Evolutionary conservation across 1,284 basidiomycete genomes (phyloP).

Genomic region (Macrocystidia cucumis): DNA sequence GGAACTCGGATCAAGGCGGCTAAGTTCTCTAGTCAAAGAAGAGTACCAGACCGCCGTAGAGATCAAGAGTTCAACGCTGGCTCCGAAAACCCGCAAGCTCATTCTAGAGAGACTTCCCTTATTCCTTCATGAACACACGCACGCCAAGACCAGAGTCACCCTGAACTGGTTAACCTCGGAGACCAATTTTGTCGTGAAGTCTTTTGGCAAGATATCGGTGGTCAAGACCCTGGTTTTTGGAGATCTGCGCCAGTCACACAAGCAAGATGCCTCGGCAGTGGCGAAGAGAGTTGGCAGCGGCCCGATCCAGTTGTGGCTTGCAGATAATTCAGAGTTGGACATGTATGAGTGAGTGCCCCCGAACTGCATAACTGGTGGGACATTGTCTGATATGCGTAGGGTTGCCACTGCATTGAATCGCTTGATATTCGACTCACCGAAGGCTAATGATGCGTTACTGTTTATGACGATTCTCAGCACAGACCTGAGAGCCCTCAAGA

Average conservation of each 20-base stretch:
- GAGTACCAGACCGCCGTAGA: constrained; percentile 61
- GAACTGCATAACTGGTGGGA: constrained; percentile 2
- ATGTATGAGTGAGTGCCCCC: constrained; percentile 79
- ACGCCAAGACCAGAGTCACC: constrained; percentile 61
- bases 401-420: constrained; percentile 78
- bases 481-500: constrained; percentile 75
- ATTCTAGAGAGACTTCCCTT: constrained; percentile 87
- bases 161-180: constrained; percentile 69
- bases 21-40: constrained; percentile 72
- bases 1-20: constrained; percentile 57
- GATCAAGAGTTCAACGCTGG: constrained; percentile 36
- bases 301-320: constrained; percentile 71
- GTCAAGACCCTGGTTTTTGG: constrained; percentile 53
- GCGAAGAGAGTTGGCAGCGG: constrained; percentile 52
- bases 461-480: constrained; percentile 94
- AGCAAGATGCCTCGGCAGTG: constrained; percentile 70
- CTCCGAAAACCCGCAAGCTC: constrained; percentile 46
- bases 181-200: constrained; percentile 67
- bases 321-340: constrained; percentile 70
- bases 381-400: constrained; percentile 27
- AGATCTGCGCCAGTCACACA: constrained; percentile 38
- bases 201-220: constrained; percentile 54
- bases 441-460: constrained; percentile 78
- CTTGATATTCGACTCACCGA: constrained; percentile 66
- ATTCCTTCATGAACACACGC: constrained; percentile 86